Evolutionary conservation across 2,329 filamentous ascomycete genomes (phyloP).

Genomic region (Trichoderma atrobrunneum): DNA sequence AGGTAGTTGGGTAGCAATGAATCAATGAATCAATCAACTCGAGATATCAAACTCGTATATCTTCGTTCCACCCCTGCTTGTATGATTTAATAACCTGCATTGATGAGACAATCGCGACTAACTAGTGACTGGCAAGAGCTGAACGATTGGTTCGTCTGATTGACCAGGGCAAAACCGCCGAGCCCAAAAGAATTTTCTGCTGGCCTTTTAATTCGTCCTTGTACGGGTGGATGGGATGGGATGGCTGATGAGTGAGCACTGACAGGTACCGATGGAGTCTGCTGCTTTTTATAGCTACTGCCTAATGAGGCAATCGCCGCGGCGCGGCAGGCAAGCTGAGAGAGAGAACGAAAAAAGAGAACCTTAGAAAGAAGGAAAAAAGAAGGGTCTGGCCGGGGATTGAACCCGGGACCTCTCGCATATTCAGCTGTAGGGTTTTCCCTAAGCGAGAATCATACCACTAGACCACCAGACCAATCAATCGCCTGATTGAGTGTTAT

Average conservation of each 20-base stretch:
- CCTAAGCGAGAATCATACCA: conserved; percentile 72
- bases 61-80: background rate
- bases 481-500: background rate
- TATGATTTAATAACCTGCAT: background rate
- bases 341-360: conserved; percentile 26
- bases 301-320: background rate
- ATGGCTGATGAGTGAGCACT: background rate
- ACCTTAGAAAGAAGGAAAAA: conserved; percentile 26
- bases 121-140: background rate
- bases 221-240: background rate
- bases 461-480: conserved; percentile 55
- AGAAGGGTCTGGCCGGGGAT: conserved; percentile 44
- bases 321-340: background rate
- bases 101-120: background rate
- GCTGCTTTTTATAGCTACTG: background rate
- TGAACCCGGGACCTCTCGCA: conserved; percentile 48
- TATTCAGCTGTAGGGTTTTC: conserved; percentile 39
- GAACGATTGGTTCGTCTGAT: background rate
- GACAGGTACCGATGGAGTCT: background rate
- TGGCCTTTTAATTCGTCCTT: background rate
- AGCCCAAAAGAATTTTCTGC: background rate
- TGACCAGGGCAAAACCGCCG: background rate
- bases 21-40: background rate
- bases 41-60: background rate
- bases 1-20: background rate